A percentile compares a stretch with the other conserved stretches of the same genome.
phyloP scores from a whole-genome alignment of 2,329 filamentous ascomycete genomes.

The Xylaria hypoxylon region DNA sequence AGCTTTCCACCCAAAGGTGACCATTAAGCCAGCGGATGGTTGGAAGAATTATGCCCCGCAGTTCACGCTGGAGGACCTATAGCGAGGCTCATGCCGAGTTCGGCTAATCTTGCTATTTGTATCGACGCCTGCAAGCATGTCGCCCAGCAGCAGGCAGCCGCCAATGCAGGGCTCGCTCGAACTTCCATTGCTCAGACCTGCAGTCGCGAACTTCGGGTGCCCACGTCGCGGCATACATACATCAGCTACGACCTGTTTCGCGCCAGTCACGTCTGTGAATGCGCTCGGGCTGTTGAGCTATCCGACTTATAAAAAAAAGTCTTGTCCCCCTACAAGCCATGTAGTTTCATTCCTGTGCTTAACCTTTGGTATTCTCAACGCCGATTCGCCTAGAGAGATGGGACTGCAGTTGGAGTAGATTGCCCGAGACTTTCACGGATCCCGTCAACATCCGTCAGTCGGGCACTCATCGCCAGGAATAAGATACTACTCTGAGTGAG shows the following conservation, averaged over 20 bases:
- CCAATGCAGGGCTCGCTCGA: constrained; percentile 30
- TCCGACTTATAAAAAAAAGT: constrained; percentile 27
- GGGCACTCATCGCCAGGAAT: constrained; percentile 20
- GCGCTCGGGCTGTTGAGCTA: constrained; percentile 24
- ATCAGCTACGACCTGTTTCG: constrained; percentile 38
- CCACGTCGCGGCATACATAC: constrained; percentile 44
- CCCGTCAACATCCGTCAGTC: constrained; percentile 30
- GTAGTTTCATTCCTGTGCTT: constrained; percentile 31
- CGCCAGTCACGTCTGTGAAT: constrained; percentile 25
- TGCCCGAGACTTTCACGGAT: constrained; percentile 20
- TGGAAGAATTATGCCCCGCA: constrained; percentile 24
- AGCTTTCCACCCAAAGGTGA: constrained; percentile 79
- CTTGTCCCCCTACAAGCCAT: constrained; percentile 29
- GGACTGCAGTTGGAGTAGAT: constrained; percentile 34
- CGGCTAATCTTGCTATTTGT: constrained; percentile 50
- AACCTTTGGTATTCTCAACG: constrained; percentile 21
- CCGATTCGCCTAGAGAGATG: constrained; percentile 31
- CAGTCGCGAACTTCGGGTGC: constrained; percentile 45
- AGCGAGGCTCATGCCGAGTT: constrained; percentile 36
- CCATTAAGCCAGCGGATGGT: constrained; percentile 39
- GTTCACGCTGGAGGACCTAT: constrained; percentile 19
- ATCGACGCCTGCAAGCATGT: constrained; percentile 43
- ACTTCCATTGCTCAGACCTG: constrained; percentile 26
- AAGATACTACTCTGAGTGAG: constrained; percentile 9
- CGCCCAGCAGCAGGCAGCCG: constrained; percentile 45